These are phyloP conservation scores for Hippophae tibetana DNA, from an alignment of 306 rosid genomes.

Conservation along the genomic window DNA sequence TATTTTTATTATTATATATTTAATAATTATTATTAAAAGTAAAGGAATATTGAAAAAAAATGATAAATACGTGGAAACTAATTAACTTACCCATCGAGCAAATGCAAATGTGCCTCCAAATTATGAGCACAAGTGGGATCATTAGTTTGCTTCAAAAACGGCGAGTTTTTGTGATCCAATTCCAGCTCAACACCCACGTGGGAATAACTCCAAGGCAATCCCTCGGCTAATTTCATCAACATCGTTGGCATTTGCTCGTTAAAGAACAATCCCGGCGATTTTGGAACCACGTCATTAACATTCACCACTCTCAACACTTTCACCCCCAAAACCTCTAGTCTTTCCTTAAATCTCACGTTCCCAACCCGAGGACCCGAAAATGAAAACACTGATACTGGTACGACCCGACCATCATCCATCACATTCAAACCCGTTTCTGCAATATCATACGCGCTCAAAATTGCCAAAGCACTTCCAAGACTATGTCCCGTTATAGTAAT, in stretches of 20 bases:
- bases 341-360: constrained; percentile 57
- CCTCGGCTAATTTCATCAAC: constrained; percentile 49
- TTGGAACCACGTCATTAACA: constrained; percentile 57
- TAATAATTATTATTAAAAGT: neutral
- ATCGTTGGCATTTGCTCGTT: constrained; percentile 39
- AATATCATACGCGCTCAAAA: constrained; percentile 57
- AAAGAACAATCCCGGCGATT: constrained; percentile 52
- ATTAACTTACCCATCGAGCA: constrained; percentile 61
- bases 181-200: constrained; percentile 64
- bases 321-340: constrained; percentile 46
- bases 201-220: constrained; percentile 70
- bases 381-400: constrained; percentile 48
- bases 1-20: neutral
- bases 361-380: constrained; percentile 87
- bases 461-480: constrained; percentile 66
- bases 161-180: constrained; percentile 57
- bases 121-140: constrained; percentile 54
- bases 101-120: constrained; percentile 73
- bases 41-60: neutral
- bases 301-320: constrained; percentile 72
- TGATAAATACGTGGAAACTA: too few relatives aligned
- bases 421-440: constrained; percentile 52
- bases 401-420: constrained; percentile 24
- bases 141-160: constrained; percentile 42
- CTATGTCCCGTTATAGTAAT: constrained; percentile 75